Evolutionary conservation across 2,329 filamentous ascomycete species (phyloP).

Genomic region (Bipolaris bicolor): DNA sequence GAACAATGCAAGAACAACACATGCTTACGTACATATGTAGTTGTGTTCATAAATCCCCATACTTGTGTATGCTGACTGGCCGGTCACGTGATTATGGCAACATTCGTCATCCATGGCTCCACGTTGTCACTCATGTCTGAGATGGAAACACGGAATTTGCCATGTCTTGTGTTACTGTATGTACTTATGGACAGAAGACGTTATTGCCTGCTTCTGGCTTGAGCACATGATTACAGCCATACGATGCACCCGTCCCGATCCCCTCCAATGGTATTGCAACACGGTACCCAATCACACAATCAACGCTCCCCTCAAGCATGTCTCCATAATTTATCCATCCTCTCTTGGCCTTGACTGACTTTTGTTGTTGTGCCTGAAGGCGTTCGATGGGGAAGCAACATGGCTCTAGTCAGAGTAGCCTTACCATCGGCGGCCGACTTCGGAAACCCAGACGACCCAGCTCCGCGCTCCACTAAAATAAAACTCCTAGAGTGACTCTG

Average conservation of each 20-base stretch:
- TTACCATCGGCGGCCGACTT: conserved; percentile 15
- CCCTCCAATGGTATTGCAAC: not conserved
- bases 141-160: not conserved
- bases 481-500: conserved; percentile 30
- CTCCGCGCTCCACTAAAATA: conserved; percentile 32
- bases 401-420: conserved; percentile 3
- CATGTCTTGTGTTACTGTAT: too few species aligned
- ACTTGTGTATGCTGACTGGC: not conserved
- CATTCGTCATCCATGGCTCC: not conserved
- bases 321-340: not conserved
- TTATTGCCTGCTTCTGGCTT: too few species aligned
- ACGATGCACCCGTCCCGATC: not conserved
- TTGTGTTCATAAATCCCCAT: not conserved
- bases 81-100: not conserved
- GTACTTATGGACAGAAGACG: too few species aligned
- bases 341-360: not conserved
- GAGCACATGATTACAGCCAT: too few species aligned
- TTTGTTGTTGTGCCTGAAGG: not conserved
- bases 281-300: not conserved
- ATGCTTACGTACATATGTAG: not conserved
- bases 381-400: conserved; percentile 1
- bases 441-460: conserved; percentile 23
- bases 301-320: not conserved
- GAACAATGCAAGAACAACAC: conserved; percentile 16
- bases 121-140: not conserved